A percentile compares a stretch with the other conserved stretches of the same genome.
Evolutionary conservation across 1,284 basidiomycete species (phyloP).

Genomic region (Anthracocystis panici-leucophaei): DNA sequence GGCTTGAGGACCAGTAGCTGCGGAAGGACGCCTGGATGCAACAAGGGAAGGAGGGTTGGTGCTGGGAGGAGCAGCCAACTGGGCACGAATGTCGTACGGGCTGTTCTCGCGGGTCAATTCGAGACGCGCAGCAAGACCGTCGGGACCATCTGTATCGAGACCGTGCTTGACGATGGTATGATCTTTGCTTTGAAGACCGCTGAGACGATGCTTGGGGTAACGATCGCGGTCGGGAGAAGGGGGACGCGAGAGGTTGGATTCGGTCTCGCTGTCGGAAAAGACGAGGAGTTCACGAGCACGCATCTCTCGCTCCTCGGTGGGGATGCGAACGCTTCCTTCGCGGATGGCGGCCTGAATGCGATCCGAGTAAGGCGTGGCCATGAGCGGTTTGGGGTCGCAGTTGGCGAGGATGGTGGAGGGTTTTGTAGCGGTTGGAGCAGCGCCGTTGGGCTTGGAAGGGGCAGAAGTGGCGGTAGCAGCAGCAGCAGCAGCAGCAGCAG

Average conservation of each 20-base stretch:
- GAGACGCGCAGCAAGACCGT: constrained; percentile 38
- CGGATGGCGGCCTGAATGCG: constrained; percentile 52
- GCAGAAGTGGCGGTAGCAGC: constrained; percentile 10
- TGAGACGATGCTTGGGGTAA: constrained; percentile 60
- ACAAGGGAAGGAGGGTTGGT: constrained; percentile 35
- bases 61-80: constrained; percentile 25
- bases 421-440: constrained; percentile 13
- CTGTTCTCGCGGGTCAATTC: constrained; percentile 58
- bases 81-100: constrained; percentile 51
- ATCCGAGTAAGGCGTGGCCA: constrained; percentile 50
- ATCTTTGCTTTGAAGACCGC: constrained; percentile 62
- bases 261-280: constrained; percentile 60
- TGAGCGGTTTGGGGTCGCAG: constrained; percentile 51
- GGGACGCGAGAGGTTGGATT: constrained; percentile 62
- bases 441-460: constrained; percentile 3
- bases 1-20: constrained; percentile 10
- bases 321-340: constrained; percentile 41
- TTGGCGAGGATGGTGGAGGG: constrained; percentile 31
- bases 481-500: constrained; percentile 5
- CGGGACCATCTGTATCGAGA: constrained; percentile 24
- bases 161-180: constrained; percentile 59
- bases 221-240: constrained; percentile 58
- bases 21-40: constrained; percentile 37
- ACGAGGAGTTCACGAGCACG: constrained; percentile 56
- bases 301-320: constrained; percentile 55